Evolutionary conservation across 768 basidiomycete species (phyloP).

Genomic region (Leccinum sublutescens): DNA sequence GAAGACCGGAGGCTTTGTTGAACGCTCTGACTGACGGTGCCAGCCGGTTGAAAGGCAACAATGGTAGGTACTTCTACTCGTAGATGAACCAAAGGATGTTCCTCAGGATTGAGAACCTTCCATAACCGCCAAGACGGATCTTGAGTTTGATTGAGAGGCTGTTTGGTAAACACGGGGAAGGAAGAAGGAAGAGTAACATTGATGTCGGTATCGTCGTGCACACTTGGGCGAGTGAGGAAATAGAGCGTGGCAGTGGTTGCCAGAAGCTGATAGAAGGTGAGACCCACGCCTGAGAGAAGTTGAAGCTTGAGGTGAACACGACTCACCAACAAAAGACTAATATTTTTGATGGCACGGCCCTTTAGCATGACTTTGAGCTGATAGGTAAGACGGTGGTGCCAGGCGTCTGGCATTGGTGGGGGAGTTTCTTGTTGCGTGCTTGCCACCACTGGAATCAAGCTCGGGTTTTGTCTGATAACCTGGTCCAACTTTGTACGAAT

Average conservation of each 20-base stretch:
- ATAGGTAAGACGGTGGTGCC: slow-evolving; percentile 31
- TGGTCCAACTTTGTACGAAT: slow-evolving; percentile 65
- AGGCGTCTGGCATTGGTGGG: slow-evolving; percentile 22
- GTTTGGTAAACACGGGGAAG: slow-evolving; percentile 36
- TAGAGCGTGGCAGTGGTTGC: slow-evolving; percentile 76
- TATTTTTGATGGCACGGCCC: slow-evolving; percentile 71
- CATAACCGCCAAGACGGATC: slow-evolving; percentile 70
- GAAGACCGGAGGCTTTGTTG: slow-evolving; percentile 42
- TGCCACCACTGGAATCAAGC: slow-evolving; percentile 45
- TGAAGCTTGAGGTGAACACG: not conserved
- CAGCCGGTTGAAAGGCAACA: slow-evolving; percentile 58
- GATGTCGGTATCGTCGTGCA: slow-evolving; percentile 29
- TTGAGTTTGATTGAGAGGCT: slow-evolving; percentile 30
- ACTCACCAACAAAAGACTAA: slow-evolving; percentile 75
- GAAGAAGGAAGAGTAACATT: slow-evolving; percentile 15
- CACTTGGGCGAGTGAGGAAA: slow-evolving; percentile 60
- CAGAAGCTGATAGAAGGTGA: slow-evolving; percentile 52
- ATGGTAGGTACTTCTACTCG: slow-evolving; percentile 79
- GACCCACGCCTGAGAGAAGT: not conserved
- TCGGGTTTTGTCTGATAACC: slow-evolving; percentile 71
- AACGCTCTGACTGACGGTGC: slow-evolving; percentile 23
- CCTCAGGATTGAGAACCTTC: slow-evolving; percentile 71
- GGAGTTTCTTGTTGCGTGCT: slow-evolving; percentile 23
- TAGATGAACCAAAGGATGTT: slow-evolving; percentile 66
- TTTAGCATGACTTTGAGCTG: slow-evolving; percentile 46